Percentiles rank a stretch among this genome's conserved stretches.
Conservation (phyloP, 805 yeast species). For the Ogataea siamensis region DNA sequence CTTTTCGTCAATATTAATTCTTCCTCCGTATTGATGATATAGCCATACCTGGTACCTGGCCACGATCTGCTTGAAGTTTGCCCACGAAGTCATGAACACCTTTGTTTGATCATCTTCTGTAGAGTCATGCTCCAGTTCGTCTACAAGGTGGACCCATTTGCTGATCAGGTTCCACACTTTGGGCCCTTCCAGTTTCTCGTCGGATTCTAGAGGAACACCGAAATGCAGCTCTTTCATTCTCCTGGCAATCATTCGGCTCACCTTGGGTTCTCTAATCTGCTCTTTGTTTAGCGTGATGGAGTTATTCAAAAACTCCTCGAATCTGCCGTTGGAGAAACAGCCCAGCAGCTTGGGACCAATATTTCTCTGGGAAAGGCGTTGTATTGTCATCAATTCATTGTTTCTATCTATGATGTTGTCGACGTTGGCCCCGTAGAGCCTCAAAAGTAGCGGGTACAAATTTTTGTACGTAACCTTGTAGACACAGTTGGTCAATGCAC, state of each 20-base stretch:
- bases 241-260: conserved; percentile 83
- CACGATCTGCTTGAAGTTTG: conserved; percentile 47
- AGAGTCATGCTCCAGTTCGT: conserved; percentile 39
- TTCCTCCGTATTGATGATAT: conserved; percentile 43
- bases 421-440: conserved; percentile 88
- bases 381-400: conserved; percentile 67
- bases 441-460: conserved; percentile 61
- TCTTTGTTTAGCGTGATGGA: conserved; percentile 72
- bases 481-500: conserved; percentile 91
- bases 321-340: conserved; percentile 86
- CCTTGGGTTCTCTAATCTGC: conserved; percentile 71
- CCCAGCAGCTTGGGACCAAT: conserved; percentile 92
- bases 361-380: conserved; percentile 67
- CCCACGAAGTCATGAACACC: conserved; percentile 47
- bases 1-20: conserved; percentile 40
- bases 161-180: conserved; percentile 64
- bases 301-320: conserved; percentile 87
- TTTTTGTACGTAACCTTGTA: conserved; percentile 54
- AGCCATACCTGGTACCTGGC: conserved; percentile 63
- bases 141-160: conserved; percentile 64
- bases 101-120: conserved; percentile 37
- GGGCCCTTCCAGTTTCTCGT: conserved; percentile 62
- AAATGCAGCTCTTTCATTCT: conserved; percentile 94
- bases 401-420: conserved; percentile 85
- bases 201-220: conserved; percentile 62